Conservation (phyloP, 495 filamentous ascomycete genomes). For the Paragyromitra xinjiangensis region DNA sequence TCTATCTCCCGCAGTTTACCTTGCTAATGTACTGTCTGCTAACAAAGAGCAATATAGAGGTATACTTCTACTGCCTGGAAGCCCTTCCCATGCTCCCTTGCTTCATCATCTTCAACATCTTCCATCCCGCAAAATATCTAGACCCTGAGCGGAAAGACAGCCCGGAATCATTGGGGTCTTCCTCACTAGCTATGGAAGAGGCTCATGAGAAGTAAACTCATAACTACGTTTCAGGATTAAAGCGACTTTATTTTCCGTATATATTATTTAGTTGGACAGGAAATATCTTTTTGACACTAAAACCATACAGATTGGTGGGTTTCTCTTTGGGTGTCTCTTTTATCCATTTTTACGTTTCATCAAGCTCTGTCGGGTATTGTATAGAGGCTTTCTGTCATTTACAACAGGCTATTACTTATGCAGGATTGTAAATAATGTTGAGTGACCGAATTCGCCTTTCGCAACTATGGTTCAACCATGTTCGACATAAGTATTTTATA, state of each 20-base stretch:
- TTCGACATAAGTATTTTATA: too few species aligned
- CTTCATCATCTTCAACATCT: constrained; percentile 48
- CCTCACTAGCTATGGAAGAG: constrained; percentile 21
- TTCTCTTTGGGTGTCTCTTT: background rate
- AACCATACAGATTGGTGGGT: background rate
- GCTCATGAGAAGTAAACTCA: constrained; percentile 4
- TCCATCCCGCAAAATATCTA: constrained; percentile 31
- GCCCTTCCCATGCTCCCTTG: constrained; percentile 49
- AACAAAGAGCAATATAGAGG: constrained; percentile 16
- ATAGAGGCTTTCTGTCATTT: background rate
- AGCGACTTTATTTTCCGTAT: background rate
- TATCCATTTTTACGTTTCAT: background rate
- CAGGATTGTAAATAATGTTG: too few species aligned
- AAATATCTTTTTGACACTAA: background rate
- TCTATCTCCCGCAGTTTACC: background rate
- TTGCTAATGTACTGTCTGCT: background rate
- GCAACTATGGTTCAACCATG: too few species aligned
- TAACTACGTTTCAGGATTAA: background rate
- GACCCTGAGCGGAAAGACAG: background rate
- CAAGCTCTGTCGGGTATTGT: background rate
- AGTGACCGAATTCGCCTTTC: too few species aligned
- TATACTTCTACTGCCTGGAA: constrained; percentile 47
- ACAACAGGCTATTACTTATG: background rate
- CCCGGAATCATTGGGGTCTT: background rate
- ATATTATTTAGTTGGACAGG: background rate